These are phyloP conservation scores for Orbilia oligospora DNA, from an alignment of 2,329 filamentous ascomycete genomes.

Conservation along the genomic window DNA sequence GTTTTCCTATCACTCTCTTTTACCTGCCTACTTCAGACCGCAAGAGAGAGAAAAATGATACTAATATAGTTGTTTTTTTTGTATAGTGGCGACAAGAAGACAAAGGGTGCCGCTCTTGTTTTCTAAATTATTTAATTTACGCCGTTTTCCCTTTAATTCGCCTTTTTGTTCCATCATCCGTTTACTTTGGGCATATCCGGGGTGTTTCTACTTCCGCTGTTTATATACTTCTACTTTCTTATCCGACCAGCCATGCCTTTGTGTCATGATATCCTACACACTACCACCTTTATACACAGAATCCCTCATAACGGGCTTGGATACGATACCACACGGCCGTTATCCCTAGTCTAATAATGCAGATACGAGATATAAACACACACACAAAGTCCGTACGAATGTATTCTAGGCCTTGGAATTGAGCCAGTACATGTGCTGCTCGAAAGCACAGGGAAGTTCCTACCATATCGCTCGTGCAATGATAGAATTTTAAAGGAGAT, in stretches of 20 bases:
- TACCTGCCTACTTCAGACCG: constrained; percentile 22
- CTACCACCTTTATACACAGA: constrained; percentile 24
- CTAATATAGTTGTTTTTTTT: constrained; percentile 61
- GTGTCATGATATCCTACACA: constrained; percentile 57
- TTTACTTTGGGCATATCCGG: constrained; percentile 58
- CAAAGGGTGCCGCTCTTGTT: constrained; percentile 99
- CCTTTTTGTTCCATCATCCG: constrained; percentile 40
- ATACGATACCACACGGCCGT: constrained; percentile 19
- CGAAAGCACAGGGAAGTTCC: neutral
- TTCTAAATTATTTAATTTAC: constrained; percentile 81
- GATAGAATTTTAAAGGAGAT: neutral
- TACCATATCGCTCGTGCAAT: neutral
- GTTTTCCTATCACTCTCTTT: constrained; percentile 67
- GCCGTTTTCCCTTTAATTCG: constrained; percentile 33
- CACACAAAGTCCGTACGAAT: neutral
- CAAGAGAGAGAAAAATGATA: constrained; percentile 20
- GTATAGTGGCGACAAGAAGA: constrained; percentile 99
- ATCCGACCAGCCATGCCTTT: constrained; percentile 46
- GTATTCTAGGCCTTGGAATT: constrained; percentile 22
- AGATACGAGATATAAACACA: constrained; percentile 53
- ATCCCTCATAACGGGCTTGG: constrained; percentile 17
- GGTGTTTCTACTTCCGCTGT: constrained; percentile 60
- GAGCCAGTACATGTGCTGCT: constrained; percentile 2
- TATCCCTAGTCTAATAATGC: constrained; percentile 45
- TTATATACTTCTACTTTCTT: constrained; percentile 55